Evolutionary conservation across 495 filamentous ascomycete species (phyloP).

Genomic region (Talaromyces liani): DNA sequence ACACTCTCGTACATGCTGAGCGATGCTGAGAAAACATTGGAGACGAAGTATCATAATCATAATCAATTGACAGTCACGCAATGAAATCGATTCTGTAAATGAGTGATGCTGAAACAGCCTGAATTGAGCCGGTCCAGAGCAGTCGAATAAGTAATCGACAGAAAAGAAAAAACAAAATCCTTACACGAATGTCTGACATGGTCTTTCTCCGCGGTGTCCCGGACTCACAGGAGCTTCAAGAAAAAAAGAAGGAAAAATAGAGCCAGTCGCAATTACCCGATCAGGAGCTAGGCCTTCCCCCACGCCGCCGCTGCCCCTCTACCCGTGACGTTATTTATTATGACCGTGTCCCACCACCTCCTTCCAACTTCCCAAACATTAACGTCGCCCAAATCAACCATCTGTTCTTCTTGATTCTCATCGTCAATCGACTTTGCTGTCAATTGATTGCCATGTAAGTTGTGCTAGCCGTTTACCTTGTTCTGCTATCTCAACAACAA

Average conservation of each 20-base stretch:
- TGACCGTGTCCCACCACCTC: neutral
- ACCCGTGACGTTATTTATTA: constrained; percentile 3
- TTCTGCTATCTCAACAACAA: neutral
- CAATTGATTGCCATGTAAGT: constrained; percentile 6
- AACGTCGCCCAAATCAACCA: neutral
- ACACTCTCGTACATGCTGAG: neutral
- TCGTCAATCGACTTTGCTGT: neutral
- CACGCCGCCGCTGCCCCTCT: constrained; percentile 3
- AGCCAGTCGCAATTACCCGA: neutral
- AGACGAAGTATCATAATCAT: neutral
- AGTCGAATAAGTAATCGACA: neutral
- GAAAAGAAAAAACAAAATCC: neutral
- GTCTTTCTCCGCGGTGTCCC: neutral
- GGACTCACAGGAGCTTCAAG: neutral
- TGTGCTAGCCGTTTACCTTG: neutral
- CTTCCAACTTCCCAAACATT: neutral
- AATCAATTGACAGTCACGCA: neutral
- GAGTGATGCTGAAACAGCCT: neutral
- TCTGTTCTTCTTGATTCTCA: neutral
- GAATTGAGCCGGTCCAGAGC: neutral
- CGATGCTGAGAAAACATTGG: neutral
- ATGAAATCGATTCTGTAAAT: neutral
- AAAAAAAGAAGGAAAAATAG: neutral
- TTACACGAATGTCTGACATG: neutral
- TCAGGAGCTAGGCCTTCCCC: neutral